Evolutionary conservation across 306 rosid genomes (phyloP), one percentile per base, ranked within the genome.

Genomic region (Trichosanthes truncata): DNA sequence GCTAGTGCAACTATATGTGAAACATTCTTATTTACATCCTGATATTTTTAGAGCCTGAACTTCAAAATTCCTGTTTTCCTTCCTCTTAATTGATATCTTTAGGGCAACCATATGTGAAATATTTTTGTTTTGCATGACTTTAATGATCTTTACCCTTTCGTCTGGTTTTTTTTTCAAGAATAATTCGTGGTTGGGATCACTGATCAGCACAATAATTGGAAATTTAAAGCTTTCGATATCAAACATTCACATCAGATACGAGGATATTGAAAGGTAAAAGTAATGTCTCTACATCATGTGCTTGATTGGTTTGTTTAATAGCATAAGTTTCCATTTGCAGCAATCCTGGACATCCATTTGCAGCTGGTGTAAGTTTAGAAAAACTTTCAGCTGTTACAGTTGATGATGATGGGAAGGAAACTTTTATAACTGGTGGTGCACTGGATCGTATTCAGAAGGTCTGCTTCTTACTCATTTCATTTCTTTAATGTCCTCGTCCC

Each of bases 151-250:
- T 55, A 61, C 9, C 26, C 62, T 46, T 67, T 33, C 73, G 56
- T 80, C 63, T 80, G 79, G 45, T 53, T 81, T 71, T 79, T 78
- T 72, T 59, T 57, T 74, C 60, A 83, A 94, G 99, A 95, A 93
- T 87, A 85, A 82, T 77, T 95, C 99, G 59, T 93, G 99, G 99
- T 79, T 95, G 89, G 99, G 99, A 77, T 95, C 99, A 80, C 88
- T 95, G 82, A 88, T 95, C 87, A 82, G 89, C 89, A 95, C 99
- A 56, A 83, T 95, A 81, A 84, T 95, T 80, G 99, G 99, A 86
- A 95, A 95, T 84, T 82, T 95, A 89, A 95, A 93, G 87, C 96
- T 95, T 83, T 93, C 97, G 74, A 89, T 95, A 84, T 89, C 99
- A 74, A 95, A 95, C 81, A 69, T 95, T 85, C 99, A 95, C 85